Evolutionary conservation across 2,329 filamentous ascomycete species (phyloP).

Genomic region (Botrytis galanthina): DNA sequence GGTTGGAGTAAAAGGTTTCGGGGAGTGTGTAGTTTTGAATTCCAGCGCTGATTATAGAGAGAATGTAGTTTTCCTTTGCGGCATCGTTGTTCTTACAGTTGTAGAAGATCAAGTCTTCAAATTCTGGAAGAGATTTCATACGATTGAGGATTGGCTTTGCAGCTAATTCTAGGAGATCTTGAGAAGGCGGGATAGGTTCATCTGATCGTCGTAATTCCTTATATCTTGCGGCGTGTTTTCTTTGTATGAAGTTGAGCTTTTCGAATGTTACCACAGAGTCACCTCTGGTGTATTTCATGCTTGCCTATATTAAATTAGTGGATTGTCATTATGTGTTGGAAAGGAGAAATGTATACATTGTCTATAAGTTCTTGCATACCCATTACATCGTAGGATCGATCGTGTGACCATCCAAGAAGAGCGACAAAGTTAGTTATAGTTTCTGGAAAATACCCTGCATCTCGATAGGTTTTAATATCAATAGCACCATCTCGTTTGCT

Average conservation of each 20-base stretch:
- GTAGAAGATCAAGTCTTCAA: conserved; percentile 22
- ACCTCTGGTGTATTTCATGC: conserved; percentile 84
- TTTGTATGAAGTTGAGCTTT: conserved; percentile 80
- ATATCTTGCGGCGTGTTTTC: conserved; percentile 51
- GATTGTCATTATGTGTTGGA: not conserved
- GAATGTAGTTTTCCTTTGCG: conserved; percentile 47
- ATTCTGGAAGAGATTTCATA: conserved; percentile 21
- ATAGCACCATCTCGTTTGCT: conserved; percentile 79
- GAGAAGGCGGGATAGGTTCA: conserved; percentile 24
- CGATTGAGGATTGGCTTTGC: conserved; percentile 32
- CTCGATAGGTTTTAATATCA: conserved; percentile 56
- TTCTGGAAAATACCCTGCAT: conserved; percentile 60
- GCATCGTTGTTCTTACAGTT: conserved; percentile 35
- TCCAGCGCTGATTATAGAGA: conserved; percentile 49
- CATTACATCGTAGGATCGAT: conserved; percentile 66
- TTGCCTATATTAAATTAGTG: conserved; percentile 55
- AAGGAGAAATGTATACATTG: conserved; percentile 54
- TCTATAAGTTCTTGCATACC: conserved; percentile 67
- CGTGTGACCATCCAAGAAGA: conserved; percentile 79
- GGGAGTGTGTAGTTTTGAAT: conserved; percentile 57
- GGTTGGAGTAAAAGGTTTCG: conserved; percentile 53
- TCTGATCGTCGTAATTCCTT: conserved; percentile 22
- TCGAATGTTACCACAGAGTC: conserved; percentile 79
- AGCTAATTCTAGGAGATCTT: conserved; percentile 34
- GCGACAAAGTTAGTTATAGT: conserved; percentile 78